Percentiles rank a stretch among this genome's conserved stretches.
Evolutionary conservation across 1,284 basidiomycete species (phyloP).

Genomic region (Takashimella tepidaria): DNA sequence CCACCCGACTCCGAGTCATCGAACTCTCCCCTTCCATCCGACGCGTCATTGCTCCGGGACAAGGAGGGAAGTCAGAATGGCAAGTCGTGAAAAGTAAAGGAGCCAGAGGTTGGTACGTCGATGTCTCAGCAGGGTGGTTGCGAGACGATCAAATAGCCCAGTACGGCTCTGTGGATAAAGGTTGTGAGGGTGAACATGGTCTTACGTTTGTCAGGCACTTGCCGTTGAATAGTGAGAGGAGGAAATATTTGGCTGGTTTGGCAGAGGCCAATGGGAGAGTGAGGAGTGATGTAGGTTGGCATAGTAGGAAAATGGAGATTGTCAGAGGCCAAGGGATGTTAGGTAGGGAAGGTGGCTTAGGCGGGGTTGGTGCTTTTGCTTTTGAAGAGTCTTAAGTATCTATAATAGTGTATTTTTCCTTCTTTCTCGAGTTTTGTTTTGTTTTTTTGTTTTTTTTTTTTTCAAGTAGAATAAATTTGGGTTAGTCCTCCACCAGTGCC

Average conservation of each 20-base stretch:
- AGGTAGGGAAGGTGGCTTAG: slow-evolving; percentile 84
- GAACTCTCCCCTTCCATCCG: slow-evolving; percentile 77
- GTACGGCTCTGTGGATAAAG: slow-evolving; percentile 5
- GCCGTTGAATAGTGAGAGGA: slow-evolving; percentile 56
- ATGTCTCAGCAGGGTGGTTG: slow-evolving; percentile 77
- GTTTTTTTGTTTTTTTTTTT: no score
- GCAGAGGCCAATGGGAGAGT: slow-evolving; percentile 82
- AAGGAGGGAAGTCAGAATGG: slow-evolving; percentile 65
- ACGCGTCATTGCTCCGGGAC: slow-evolving; percentile 41
- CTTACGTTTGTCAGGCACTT: slow-evolving; percentile 38
- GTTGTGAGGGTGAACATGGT: slow-evolving; percentile 3
- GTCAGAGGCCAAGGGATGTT: slow-evolving; percentile 83
- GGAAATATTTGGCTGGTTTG: slow-evolving; percentile 64
- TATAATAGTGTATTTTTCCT: no score
- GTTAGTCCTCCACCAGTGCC: no score
- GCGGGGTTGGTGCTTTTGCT: slow-evolving; percentile 87
- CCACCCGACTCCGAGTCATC: slow-evolving; percentile 77
- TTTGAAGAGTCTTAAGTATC: slow-evolving; percentile 62
- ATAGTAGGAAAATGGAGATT: slow-evolving; percentile 95
- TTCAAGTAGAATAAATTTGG: no score
- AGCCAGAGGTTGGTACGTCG: slow-evolving; percentile 91
- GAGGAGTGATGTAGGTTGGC: slow-evolving; percentile 86
- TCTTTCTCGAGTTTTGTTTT: no score
- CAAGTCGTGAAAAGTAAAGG: slow-evolving; percentile 84
- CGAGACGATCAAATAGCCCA: slow-evolving; percentile 8